phyloP scores from a whole-genome alignment of 345 rosid species.

The Moricandia moricandioides region DNA sequence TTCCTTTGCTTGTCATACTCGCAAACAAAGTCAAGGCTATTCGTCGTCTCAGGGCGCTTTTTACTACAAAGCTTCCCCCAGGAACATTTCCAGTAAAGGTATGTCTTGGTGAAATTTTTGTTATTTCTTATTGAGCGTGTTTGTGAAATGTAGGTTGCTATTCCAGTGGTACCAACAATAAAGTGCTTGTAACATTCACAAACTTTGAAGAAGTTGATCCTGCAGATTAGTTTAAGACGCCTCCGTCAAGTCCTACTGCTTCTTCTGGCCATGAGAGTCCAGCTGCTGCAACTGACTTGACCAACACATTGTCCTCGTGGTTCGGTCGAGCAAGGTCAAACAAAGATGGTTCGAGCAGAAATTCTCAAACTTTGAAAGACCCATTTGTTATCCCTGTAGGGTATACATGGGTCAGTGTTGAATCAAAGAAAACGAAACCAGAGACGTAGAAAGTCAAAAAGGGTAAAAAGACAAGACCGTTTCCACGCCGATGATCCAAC shows the following conservation, averaged over 20 bases:
- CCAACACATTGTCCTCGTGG: constrained; percentile 70
- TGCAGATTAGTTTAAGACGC: constrained; percentile 77
- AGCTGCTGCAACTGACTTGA: constrained; percentile 35
- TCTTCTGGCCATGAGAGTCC: constrained; percentile 61
- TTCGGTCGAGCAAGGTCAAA: constrained; percentile 68
- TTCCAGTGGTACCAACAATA: constrained; percentile 93
- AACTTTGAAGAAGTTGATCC: constrained; percentile 88
- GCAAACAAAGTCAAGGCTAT: constrained; percentile 98
- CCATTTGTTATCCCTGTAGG: constrained; percentile 74
- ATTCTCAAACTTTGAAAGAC: constrained; percentile 64
- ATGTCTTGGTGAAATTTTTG: constrained; percentile 1
- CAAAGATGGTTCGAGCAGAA: constrained; percentile 46
- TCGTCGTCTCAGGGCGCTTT: constrained; percentile 89
- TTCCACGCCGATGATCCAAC: no score
- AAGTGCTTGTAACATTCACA: constrained; percentile 82
- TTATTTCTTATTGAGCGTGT: background rate
- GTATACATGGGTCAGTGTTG: constrained; percentile 79
- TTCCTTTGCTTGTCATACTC: constrained; percentile 94
- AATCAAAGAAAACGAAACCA: constrained; percentile 82
- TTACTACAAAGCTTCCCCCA: constrained; percentile 86
- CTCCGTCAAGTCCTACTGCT: constrained; percentile 77
- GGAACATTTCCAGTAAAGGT: constrained; percentile 99
- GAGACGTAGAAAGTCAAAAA: constrained; percentile 74
- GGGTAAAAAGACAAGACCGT: constrained; percentile 40
- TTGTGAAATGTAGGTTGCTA: constrained; percentile 66